phyloP scores from a whole-genome alignment of 805 yeast genomes.

The Ogataea corticis region DNA sequence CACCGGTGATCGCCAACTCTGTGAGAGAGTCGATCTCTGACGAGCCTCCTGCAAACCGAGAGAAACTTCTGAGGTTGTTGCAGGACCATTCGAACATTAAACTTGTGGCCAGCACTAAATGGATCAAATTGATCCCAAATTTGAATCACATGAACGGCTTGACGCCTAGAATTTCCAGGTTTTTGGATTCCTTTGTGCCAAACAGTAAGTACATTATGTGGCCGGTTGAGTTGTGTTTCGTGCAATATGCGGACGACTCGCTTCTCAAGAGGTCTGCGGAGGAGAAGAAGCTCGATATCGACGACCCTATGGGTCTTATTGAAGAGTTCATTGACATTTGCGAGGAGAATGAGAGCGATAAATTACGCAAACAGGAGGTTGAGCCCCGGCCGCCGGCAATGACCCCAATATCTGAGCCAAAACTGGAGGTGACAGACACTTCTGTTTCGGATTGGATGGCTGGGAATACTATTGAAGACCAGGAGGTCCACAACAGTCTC shows the following conservation, averaged over 20 bases:
- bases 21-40: slow-evolving; percentile 37
- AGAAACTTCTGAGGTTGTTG: slow-evolving; percentile 38
- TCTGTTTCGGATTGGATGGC: background rate
- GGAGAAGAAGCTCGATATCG: slow-evolving; percentile 10
- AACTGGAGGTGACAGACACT: background rate
- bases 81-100: slow-evolving; percentile 35
- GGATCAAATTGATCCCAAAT: slow-evolving; percentile 73
- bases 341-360: slow-evolving; percentile 2
- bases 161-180: slow-evolving; percentile 61
- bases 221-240: slow-evolving; percentile 69
- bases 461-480: background rate
- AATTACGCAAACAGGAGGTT: background rate
- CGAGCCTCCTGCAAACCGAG: slow-evolving; percentile 44
- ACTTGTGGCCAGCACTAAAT: slow-evolving; percentile 28
- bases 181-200: slow-evolving; percentile 35
- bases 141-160: slow-evolving; percentile 66
- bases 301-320: slow-evolving; percentile 30
- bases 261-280: slow-evolving; percentile 1
- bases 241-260: slow-evolving; percentile 45
- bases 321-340: slow-evolving; percentile 28
- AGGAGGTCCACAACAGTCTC: background rate
- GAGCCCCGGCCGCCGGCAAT: background rate
- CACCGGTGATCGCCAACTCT: slow-evolving; percentile 37
- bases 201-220: slow-evolving; percentile 62
- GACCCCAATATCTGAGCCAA: background rate